These are phyloP conservation scores for Trametes maxima DNA, from an alignment of 768 basidiomycete species.

Conservation along the genomic window DNA sequence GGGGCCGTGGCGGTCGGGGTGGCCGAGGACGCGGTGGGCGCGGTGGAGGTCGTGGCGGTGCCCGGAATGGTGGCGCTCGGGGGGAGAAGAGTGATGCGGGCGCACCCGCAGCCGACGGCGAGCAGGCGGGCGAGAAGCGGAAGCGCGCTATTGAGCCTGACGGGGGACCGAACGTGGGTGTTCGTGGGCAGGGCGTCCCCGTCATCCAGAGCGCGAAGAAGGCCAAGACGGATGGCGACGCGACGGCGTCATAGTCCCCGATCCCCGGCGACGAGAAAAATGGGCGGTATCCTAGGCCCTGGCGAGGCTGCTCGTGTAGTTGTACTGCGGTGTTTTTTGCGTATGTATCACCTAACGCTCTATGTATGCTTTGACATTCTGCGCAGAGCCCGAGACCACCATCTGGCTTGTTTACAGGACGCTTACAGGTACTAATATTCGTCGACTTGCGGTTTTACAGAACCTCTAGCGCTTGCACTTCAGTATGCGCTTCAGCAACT, in stretches of 20 bases:
- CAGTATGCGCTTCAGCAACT: too few relatives aligned
- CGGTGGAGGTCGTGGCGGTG: slow-evolving; percentile 38
- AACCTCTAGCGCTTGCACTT: too few relatives aligned
- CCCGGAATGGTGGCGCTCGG: slow-evolving; percentile 27
- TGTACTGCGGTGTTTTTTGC: slow-evolving; percentile 6
- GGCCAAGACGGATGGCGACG: slow-evolving; percentile 41
- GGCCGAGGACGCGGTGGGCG: slow-evolving; percentile 41
- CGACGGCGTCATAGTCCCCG: slow-evolving; percentile 5
- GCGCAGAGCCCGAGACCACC: neutral
- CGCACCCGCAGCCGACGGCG: slow-evolving; percentile 36
- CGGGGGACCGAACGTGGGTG: slow-evolving; percentile 69
- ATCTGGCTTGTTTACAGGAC: neutral
- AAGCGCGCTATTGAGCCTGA: slow-evolving; percentile 80
- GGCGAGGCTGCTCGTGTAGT: slow-evolving; percentile 3
- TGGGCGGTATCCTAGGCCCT: neutral
- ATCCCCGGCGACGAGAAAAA: neutral
- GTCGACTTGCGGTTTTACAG: neutral
- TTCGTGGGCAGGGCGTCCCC: slow-evolving; percentile 65
- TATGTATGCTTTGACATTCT: slow-evolving; percentile 1
- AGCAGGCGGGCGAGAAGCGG: slow-evolving; percentile 68
- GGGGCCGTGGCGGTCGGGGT: slow-evolving; percentile 45
- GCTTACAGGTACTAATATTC: neutral
- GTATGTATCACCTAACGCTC: slow-evolving; percentile 6
- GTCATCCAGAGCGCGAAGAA: slow-evolving; percentile 43
- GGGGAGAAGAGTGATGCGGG: slow-evolving; percentile 22